phyloP scores from a whole-genome alignment of 2,329 filamentous ascomycete genomes.

The Myotisia sp. region DNA sequence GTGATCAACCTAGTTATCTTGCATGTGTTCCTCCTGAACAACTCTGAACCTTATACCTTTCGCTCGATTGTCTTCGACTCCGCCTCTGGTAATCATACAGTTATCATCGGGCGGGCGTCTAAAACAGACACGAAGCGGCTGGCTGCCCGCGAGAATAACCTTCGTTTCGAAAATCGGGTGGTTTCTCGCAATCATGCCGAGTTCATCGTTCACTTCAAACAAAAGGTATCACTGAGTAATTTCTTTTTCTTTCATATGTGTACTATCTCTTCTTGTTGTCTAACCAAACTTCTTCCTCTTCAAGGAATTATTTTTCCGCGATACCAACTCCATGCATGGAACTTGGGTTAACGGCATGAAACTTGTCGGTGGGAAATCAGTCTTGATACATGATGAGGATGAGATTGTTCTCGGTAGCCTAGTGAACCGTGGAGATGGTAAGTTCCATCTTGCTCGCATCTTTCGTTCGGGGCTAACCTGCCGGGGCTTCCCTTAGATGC shows the following conservation, averaged over 20 bases:
- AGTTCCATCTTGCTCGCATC: conserved; percentile 7
- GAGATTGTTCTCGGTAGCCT: conserved; percentile 34
- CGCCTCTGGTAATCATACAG: too few species aligned
- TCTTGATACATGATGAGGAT: conserved; percentile 26
- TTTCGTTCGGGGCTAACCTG: background rate
- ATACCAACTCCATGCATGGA: conserved; percentile 48
- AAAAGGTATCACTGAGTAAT: conserved; percentile 20
- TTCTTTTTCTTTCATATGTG: conserved; percentile 13
- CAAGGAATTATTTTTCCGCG: conserved; percentile 37
- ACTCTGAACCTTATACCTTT: too few species aligned
- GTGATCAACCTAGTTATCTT: too few species aligned
- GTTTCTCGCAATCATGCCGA: conserved; percentile 34
- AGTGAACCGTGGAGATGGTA: conserved; percentile 35
- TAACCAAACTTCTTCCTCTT: background rate
- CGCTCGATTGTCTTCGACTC: too few species aligned
- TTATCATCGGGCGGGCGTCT: conserved; percentile 30
- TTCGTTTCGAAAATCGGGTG: conserved; percentile 33
- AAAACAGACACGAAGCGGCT: conserved; percentile 26
- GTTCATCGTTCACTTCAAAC: conserved; percentile 18
- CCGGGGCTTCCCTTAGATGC: background rate
- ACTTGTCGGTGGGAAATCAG: conserved; percentile 26
- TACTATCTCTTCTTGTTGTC: too few species aligned
- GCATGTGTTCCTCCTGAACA: too few species aligned
- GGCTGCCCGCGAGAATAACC: conserved; percentile 25
- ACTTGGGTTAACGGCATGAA: conserved; percentile 40